Percentiles rank a stretch among this genome's conserved stretches.
phyloP scores from a whole-genome alignment of 1,284 basidiomycete genomes.

The Trichosporon asahii region DNA sequence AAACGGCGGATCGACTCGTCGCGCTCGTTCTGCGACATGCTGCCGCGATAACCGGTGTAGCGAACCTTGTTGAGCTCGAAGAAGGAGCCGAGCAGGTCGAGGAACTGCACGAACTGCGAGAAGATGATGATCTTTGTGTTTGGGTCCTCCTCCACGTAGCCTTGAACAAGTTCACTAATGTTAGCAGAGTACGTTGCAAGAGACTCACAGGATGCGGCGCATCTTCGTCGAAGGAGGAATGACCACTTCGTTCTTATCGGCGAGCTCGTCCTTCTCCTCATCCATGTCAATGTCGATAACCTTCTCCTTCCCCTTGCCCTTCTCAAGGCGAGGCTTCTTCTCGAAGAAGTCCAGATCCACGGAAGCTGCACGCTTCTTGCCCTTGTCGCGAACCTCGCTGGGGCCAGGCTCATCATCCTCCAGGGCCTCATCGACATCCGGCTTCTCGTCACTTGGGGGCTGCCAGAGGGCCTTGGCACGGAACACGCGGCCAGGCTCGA shows the following conservation, averaged over 20 bases:
- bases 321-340: conserved; percentile 14
- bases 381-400: conserved; percentile 29
- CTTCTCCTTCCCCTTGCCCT: conserved; percentile 18
- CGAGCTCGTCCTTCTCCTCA: conserved; percentile 3
- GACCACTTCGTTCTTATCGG: conserved; percentile 6
- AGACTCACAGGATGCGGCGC: conserved; percentile 39
- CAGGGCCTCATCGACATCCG: conserved; percentile 16
- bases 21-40: conserved; percentile 41
- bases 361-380: conserved; percentile 30
- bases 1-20: conserved; percentile 42
- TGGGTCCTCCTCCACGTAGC: conserved; percentile 31
- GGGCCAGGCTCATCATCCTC: neutral
- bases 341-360: conserved; percentile 13
- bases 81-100: conserved; percentile 39
- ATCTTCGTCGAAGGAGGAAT: conserved; percentile 43
- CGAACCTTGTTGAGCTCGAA: conserved; percentile 31
- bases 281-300: conserved; percentile 10
- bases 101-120: conserved; percentile 47
- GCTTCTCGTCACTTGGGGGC: conserved; percentile 25
- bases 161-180: conserved; percentile 32
- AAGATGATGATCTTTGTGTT: conserved; percentile 41
- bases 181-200: neutral
- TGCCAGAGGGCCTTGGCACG: conserved; percentile 39
- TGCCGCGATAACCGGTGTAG: conserved; percentile 43
- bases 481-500: conserved; percentile 39